These are phyloP conservation scores for Kickxella alabastrina DNA, from an alignment of 192 early-diverging fungal species.

Conservation along the genomic window DNA sequence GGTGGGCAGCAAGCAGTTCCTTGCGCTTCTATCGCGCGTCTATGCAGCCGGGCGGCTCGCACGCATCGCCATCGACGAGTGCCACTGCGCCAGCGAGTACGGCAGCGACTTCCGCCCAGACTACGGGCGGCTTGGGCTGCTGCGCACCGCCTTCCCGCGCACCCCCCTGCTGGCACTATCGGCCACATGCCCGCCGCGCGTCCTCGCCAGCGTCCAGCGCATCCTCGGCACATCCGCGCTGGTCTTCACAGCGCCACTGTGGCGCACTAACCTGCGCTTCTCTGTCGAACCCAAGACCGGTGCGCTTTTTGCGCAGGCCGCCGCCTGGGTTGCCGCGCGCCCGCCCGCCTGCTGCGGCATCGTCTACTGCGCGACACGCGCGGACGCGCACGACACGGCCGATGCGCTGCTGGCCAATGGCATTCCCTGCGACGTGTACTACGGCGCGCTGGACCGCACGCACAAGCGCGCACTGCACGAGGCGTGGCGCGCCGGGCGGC, in stretches of 20 bases:
- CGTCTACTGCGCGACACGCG: constrained; percentile 65
- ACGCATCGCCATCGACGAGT: constrained; percentile 55
- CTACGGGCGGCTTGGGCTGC: constrained; percentile 51
- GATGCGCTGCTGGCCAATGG: constrained; percentile 50
- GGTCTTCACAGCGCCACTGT: constrained; percentile 59
- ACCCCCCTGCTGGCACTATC: constrained; percentile 75
- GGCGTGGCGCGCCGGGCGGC: constrained; percentile 31
- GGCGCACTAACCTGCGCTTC: constrained; percentile 62
- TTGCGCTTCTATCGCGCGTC: constrained; percentile 44
- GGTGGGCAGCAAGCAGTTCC: constrained; percentile 40
- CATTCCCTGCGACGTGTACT: constrained; percentile 55
- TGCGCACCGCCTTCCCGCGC: constrained; percentile 55
- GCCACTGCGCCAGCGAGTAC: constrained; percentile 53
- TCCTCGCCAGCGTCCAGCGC: constrained; percentile 51
- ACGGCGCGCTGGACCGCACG: constrained; percentile 59
- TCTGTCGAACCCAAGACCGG: constrained; percentile 55
- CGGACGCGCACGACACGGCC: constrained; percentile 58
- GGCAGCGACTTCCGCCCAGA: constrained; percentile 59
- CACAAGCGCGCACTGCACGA: constrained; percentile 39
- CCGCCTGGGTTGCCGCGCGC: constrained; percentile 65
- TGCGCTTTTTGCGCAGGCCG: constrained; percentile 47
- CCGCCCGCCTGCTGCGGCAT: constrained; percentile 58
- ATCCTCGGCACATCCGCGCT: constrained; percentile 56
- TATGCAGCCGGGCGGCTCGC: constrained; percentile 35
- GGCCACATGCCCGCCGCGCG: constrained; percentile 63